Percentiles rank a stretch among this genome's conserved stretches.
Conservation (phyloP, 2,329 filamentous ascomycete genomes). For the Alternaria triticina region DNA sequence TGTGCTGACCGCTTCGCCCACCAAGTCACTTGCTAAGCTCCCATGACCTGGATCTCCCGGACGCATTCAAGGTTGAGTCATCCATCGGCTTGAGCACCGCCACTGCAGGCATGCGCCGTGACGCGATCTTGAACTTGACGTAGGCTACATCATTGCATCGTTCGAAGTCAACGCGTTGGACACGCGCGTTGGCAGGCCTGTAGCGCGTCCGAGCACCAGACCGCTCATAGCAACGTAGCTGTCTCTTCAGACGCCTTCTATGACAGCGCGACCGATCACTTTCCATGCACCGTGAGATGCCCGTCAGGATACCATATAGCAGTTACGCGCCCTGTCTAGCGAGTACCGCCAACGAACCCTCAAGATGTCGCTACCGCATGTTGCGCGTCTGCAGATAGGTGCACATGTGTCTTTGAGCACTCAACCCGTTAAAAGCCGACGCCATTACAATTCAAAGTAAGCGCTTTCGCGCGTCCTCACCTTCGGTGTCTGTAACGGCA, state of each 20-base stretch:
- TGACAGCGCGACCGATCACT: neutral
- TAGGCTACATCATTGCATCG: neutral
- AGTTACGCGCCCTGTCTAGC: neutral
- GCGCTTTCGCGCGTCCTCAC: neutral
- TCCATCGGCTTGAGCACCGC: neutral
- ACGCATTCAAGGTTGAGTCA: slow-evolving; percentile 23
- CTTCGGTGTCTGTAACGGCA: neutral
- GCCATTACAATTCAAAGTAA: neutral
- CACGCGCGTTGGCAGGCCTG: slow-evolving; percentile 6
- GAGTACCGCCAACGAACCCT: neutral
- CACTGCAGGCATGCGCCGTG: neutral
- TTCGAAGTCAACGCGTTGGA: neutral
- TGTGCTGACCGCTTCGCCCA: slow-evolving; percentile 34
- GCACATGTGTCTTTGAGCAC: neutral
- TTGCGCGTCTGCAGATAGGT: neutral
- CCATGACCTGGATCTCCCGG: slow-evolving; percentile 32
- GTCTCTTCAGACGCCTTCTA: neutral
- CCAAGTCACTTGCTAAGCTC: slow-evolving; percentile 38
- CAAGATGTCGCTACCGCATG: neutral
- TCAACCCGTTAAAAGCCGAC: neutral
- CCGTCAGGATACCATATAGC: neutral
- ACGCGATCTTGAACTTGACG: neutral
- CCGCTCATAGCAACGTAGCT: slow-evolving; percentile 4
- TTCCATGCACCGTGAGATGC: neutral
- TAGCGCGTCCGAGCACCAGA: neutral